Conservation (phyloP, 345 rosid genomes). For the Lenwebbia sp. region DNA sequence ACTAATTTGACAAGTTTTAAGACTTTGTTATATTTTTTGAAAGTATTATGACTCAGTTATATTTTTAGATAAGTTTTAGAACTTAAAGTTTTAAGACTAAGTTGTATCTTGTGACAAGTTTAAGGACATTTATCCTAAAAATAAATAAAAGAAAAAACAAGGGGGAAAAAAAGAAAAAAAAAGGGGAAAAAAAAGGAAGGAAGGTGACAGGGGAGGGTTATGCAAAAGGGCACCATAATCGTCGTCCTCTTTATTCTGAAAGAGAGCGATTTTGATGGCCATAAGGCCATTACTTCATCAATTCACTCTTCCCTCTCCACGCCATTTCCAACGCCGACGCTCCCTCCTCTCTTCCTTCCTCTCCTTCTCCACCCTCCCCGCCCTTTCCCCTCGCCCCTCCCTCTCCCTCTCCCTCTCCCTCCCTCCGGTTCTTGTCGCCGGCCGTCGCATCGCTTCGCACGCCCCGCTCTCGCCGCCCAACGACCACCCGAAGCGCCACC, state of each 20-base stretch:
- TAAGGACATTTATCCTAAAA: no score
- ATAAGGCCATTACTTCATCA: constrained; percentile 41
- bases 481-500: constrained; percentile 1
- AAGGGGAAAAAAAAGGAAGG: neutral
- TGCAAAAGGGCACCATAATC: neutral
- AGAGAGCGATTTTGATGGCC: constrained; percentile 47
- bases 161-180: neutral
- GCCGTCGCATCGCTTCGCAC: constrained; percentile 28
- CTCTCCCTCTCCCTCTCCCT: neutral
- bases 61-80: no score
- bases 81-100: no score
- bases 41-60: no score
- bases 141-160: neutral
- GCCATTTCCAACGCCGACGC: neutral
- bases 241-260: neutral
- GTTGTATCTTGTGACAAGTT: no score
- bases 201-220: neutral
- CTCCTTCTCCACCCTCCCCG: neutral
- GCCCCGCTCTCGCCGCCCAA: constrained; percentile 11
- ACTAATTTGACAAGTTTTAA: no score
- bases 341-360: constrained; percentile 3
- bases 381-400: constrained; percentile 6
- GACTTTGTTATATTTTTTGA: no score
- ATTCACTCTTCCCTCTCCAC: constrained; percentile 19
- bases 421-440: neutral